Evolutionary conservation across 345 rosid species (phyloP).

Genomic region (Populus ilicifolia): DNA sequence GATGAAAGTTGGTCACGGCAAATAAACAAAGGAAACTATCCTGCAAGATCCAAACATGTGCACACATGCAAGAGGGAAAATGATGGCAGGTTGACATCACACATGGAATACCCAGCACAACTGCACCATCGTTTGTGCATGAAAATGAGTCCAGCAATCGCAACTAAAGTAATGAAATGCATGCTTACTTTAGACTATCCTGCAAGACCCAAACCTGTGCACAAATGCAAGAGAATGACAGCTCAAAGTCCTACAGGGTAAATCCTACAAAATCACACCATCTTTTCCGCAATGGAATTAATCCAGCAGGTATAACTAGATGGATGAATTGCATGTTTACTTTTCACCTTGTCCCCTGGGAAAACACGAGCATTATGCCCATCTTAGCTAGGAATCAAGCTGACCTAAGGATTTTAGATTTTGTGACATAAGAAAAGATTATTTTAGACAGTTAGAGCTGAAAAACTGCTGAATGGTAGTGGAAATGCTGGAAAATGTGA

Average conservation of each 20-base stretch:
- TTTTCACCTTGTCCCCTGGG: not conserved
- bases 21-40: not conserved
- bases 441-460: not conserved
- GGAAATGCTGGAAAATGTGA: not conserved
- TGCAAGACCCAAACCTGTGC: not conserved
- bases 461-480: not conserved
- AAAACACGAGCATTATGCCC: not conserved
- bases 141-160: no score
- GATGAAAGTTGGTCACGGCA: not conserved
- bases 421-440: not conserved
- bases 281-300: not conserved
- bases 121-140: no score
- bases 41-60: no score
- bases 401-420: not conserved
- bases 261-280: not conserved
- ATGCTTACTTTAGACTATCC: not conserved
- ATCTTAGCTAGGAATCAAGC: not conserved
- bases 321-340: not conserved
- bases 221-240: not conserved
- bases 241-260: not conserved
- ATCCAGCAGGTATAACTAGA: not conserved
- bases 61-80: no score
- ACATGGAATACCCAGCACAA: no score
- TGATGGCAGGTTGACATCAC: no score
- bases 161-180: no score